Evolutionary conservation across 805 yeast genomes (phyloP), one percentile per base, ranked within the genome.

Genomic region (Cyberlindnera mrakii): DNA sequence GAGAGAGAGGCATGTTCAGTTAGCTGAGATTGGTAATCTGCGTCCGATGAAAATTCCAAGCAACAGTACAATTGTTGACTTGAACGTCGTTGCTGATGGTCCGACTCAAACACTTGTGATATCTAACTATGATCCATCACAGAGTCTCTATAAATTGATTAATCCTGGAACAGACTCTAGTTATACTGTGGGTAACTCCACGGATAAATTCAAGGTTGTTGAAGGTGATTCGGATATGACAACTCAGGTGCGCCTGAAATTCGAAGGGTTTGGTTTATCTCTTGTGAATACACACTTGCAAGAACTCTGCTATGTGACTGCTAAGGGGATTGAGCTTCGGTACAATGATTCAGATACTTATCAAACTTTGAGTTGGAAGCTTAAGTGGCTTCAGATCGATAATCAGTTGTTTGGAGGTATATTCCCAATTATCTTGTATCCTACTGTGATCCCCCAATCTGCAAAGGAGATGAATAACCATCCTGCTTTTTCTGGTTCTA

Each of bases 51-150:
- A 85, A 51, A 58, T 91, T 30, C 83, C 88, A 1, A 71, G 65
- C 17, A 59, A 62, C 5, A 66, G 67, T 10, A 65, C 64, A 0
- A 80, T 85, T 44, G 90, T 88, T 25, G 97, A 89, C 53, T 67
- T 95, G 53, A 87, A 89, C 57, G 97, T 93, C 15, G 82, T 88
- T 34, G 98, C 97, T 0, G 98, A 93, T 67, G 99, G 98, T 0
- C 96, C 96, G 0, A 80, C 90, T 1, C 96, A 88, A 63, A 82
- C 96, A 0, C 72, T 93, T 49, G 83, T 88, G 5, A 82, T 93
- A 4, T 76, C 95, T 1, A 81, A 85, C 43, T 87, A 87, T 56
- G 93, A 87, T 53, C 83, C 90, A 6, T 75, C 80, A 3, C 72
- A 77, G 6, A 85, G 96, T 60, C 63, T 87, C 58, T 88, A 88